phyloP scores from a whole-genome alignment of 2,329 filamentous ascomycete genomes.

The Tolypocladium tropicale region DNA sequence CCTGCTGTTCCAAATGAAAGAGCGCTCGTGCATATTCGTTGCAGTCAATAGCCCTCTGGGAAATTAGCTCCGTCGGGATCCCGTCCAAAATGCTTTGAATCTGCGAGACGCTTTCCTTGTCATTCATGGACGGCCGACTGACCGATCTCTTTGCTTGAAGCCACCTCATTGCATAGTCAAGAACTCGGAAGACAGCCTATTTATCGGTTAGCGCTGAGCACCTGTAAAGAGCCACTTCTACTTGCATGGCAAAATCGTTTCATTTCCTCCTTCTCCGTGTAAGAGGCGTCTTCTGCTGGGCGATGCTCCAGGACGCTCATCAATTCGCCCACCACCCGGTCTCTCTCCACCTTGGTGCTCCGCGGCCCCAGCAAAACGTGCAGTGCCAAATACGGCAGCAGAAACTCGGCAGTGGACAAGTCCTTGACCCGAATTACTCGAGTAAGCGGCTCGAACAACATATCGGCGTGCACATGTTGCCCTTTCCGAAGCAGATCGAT shows the following conservation, averaged over 20 bases:
- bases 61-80: conserved; percentile 66
- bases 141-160: conserved; percentile 57
- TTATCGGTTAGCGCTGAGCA: neutral
- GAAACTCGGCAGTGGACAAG: conserved; percentile 73
- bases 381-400: conserved; percentile 78
- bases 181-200: conserved; percentile 75
- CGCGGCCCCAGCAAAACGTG: conserved; percentile 70
- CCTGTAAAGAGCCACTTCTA: neutral
- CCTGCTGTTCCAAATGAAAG: conserved; percentile 91
- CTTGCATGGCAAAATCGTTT: conserved; percentile 80
- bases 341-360: conserved; percentile 47
- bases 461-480: conserved; percentile 61
- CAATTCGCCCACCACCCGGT: conserved; percentile 63
- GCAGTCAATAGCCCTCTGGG: conserved; percentile 82
- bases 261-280: conserved; percentile 60
- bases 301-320: conserved; percentile 60
- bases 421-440: conserved; percentile 81
- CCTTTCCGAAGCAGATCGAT: conserved; percentile 73
- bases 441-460: conserved; percentile 72
- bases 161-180: conserved; percentile 91
- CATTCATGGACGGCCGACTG: conserved; percentile 18
- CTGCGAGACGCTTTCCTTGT: conserved; percentile 38
- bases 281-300: conserved; percentile 36
- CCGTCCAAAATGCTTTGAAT: conserved; percentile 42
- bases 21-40: conserved; percentile 85